Conservation (phyloP, 1,284 basidiomycete species). For the Hemileia vastatrix region DNA sequence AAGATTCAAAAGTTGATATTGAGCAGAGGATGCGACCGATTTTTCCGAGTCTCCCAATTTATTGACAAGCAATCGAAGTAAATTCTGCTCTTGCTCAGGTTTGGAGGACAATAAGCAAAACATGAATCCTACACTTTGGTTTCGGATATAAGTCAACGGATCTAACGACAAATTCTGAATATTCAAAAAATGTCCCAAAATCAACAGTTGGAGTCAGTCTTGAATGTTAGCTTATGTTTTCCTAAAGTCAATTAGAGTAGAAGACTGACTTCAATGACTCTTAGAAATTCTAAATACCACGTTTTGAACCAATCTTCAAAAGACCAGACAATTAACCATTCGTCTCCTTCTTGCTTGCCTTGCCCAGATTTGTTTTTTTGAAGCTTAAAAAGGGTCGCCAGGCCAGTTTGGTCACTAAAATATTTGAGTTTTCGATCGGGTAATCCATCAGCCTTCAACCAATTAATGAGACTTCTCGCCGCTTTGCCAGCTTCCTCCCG, state of each 20-base stretch:
- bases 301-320: constrained; percentile 98
- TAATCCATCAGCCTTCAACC: constrained; percentile 66
- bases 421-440: constrained; percentile 75
- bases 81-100: constrained; percentile 94
- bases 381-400: constrained; percentile 7
- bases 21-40: constrained; percentile 77
- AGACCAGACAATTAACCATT: constrained; percentile 69
- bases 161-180: constrained; percentile 69
- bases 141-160: constrained; percentile 76
- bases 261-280: constrained; percentile 66
- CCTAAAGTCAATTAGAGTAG: background rate
- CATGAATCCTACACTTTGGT: constrained; percentile 59
- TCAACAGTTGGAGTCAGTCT: constrained; percentile 16
- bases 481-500: constrained; percentile 86
- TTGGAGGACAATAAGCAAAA: constrained; percentile 74
- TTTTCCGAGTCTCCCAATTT: constrained; percentile 93
- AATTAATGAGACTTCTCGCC: constrained; percentile 81
- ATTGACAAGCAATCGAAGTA: constrained; percentile 82
- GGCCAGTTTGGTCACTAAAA: constrained; percentile 73
- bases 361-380: constrained; percentile 13
- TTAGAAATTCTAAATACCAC: constrained; percentile 85
- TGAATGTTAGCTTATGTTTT: background rate
- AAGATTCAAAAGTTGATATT: constrained; percentile 77
- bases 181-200: constrained; percentile 31
- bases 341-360: constrained; percentile 45